Base-by-base conservation (phyloP, 306 rosid genomes). In the Acacia melanoxylon region DNA sequence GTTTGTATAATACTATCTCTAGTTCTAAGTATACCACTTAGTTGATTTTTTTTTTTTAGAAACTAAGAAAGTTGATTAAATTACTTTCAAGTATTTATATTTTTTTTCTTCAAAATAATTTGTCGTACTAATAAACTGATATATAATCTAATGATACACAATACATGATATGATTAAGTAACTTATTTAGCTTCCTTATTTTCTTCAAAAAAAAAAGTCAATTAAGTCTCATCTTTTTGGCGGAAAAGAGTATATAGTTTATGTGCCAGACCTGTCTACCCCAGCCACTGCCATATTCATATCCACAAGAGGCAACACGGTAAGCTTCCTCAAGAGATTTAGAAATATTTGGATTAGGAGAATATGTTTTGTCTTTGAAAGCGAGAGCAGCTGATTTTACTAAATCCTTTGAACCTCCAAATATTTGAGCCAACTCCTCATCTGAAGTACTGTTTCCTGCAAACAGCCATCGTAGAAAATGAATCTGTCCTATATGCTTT, bases 231-330 rank as follows among this genome's bases (percentile, higher is more conserved):
- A 31, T 31, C 2, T 31, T 31, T 31, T 1, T 31, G 35, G 3
- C 35, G 35, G 0, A 33, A 33, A 33, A 4, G 6, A 33, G 3
- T 10, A 44, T 44, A 16, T 8, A 59, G 35, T 25, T 3, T 12
- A 10, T 31, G 17, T 74, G 35, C 0, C 33, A 4, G 20, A 92
- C 97, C 94, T 88, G 80, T 25, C 31, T 52, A n/a, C 97, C 97
- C 98, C 98, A 94, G 5, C 31, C 69, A 48, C 86, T 91, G 62
- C 81, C 86, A 58, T 54, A 33, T 86, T 92, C 98, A 59, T 91
- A 94, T 40, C 44, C 83, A 68, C 81, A 87, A 61, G 49, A 20
- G 42, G 93, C 89, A 10, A 91, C 90, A 56, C 81, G 78, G 72
- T 31, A 20, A 33, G 95, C 92, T 56, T 85, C 76, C 37, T 87